A percentile compares a stretch with the other conserved stretches of the same genome.
phyloP scores from a whole-genome alignment of 305 asterid species.

The Fraxinus sp. region DNA sequence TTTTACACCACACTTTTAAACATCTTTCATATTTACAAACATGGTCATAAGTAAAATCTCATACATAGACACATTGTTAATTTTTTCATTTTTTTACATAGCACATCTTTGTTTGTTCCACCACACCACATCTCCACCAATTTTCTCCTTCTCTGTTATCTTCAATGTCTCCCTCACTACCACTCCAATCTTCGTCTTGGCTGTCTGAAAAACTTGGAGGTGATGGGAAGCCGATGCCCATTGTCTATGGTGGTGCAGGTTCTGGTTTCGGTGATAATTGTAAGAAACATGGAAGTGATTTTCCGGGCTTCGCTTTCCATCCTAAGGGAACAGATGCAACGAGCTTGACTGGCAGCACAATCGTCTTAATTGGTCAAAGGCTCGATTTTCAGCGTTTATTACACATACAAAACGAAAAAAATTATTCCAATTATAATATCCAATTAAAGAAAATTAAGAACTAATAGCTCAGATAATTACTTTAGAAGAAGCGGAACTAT shows the following conservation, averaged over 20 bases:
- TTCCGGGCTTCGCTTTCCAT: slow-evolving; percentile 92
- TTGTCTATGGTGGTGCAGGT: slow-evolving; percentile 12
- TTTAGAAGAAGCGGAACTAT: slow-evolving; percentile 25
- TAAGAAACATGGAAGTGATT: slow-evolving; percentile 48
- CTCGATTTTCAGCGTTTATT: slow-evolving; percentile 34
- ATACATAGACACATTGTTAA: too few relatives aligned
- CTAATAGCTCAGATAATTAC: not conserved
- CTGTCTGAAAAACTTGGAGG: slow-evolving; percentile 29
- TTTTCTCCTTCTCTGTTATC: slow-evolving; percentile 20
- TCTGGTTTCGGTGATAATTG: slow-evolving; percentile 12
- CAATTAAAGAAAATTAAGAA: not conserved
- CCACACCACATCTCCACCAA: too few relatives aligned
- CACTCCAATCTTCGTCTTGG: slow-evolving; percentile 21
- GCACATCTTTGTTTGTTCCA: too few relatives aligned
- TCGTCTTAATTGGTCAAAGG: slow-evolving; percentile 21
- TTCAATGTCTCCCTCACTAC: slow-evolving; percentile 13
- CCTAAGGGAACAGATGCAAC: slow-evolving; percentile 70
- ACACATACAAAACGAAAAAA: not conserved
- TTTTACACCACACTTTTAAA: not conserved
- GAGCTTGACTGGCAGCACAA: slow-evolving; percentile 40
- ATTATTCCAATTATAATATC: slow-evolving; percentile 11
- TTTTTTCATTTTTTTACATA: too few relatives aligned
- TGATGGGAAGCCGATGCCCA: slow-evolving; percentile 8
- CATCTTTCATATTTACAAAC: not conserved
- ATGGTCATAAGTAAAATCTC: not conserved